A percentile compares a stretch with the other conserved stretches of the same genome.
Conservation (phyloP, 2,329 filamentous ascomycete genomes). For the Tolypocladium guangdongense region DNA sequence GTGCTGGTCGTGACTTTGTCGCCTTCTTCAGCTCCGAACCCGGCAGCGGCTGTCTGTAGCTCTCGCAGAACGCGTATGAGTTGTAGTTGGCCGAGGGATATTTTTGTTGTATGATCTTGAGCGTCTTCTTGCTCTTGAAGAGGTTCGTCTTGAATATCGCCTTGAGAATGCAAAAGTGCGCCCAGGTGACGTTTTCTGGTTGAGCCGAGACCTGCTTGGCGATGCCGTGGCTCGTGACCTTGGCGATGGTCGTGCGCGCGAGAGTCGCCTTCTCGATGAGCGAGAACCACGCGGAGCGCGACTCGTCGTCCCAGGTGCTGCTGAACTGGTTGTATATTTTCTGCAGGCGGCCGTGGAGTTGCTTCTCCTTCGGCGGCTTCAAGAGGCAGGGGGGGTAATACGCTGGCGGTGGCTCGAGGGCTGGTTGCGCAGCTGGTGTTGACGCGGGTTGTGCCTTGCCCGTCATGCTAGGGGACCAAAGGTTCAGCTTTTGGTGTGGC, state of each 20-base stretch:
- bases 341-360: background rate
- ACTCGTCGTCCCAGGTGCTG: constrained; percentile 2
- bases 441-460: too few species aligned
- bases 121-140: constrained; percentile 1
- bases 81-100: constrained; percentile 3
- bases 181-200: constrained; percentile 3
- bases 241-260: background rate
- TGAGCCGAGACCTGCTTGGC: background rate
- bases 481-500: background rate
- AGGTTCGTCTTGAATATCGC: constrained; percentile 4
- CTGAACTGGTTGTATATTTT: background rate
- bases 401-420: background rate
- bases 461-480: background rate
- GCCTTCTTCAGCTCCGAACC: background rate
- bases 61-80: background rate
- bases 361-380: background rate
- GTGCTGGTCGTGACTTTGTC: background rate
- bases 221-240: constrained; percentile 4
- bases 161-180: constrained; percentile 1
- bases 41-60: background rate
- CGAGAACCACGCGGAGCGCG: constrained; percentile 1
- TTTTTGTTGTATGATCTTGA: background rate
- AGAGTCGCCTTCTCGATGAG: constrained; percentile 4
- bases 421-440: background rate
- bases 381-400: constrained; percentile 2